These are phyloP conservation scores for Mycena indigotica DNA, from an alignment of 768 basidiomycete species.

Conservation along the genomic window DNA sequence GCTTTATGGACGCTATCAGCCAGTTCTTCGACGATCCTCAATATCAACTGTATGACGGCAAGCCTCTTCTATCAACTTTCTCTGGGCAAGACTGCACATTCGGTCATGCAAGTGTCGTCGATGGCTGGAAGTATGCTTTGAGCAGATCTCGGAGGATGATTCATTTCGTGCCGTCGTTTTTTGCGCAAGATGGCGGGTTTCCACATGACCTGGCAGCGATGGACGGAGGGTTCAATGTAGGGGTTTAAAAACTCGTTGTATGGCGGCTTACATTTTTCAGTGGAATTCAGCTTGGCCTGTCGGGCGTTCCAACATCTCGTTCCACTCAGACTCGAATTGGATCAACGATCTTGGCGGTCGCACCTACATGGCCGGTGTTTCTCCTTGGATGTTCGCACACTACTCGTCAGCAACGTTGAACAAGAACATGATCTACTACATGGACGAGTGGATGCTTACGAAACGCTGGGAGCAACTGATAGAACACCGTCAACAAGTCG, in stretches of 20 bases:
- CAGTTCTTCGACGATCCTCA: constrained; percentile 42
- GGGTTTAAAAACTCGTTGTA: background rate
- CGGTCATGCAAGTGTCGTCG: constrained; percentile 40
- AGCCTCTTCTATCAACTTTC: constrained; percentile 54
- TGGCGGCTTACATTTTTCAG: constrained; percentile 28
- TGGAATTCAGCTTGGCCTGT: constrained; percentile 64
- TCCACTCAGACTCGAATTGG: constrained; percentile 39
- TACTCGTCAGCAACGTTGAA: constrained; percentile 64
- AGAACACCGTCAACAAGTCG: constrained; percentile 44
- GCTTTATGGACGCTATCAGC: constrained; percentile 35
- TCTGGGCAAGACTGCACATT: constrained; percentile 57
- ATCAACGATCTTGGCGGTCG: constrained; percentile 34
- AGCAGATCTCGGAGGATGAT: constrained; percentile 33
- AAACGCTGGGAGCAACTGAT: constrained; percentile 68
- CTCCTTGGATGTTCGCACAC: constrained; percentile 79
- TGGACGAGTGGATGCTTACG: constrained; percentile 64
- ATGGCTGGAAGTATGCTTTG: constrained; percentile 47
- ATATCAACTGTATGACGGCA: constrained; percentile 42
- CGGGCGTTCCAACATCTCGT: constrained; percentile 35
- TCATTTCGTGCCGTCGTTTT: constrained; percentile 66
- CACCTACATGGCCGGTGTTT: constrained; percentile 53
- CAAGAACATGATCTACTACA: constrained; percentile 66
- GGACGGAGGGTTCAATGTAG: constrained; percentile 60
- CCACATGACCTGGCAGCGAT: constrained; percentile 39
- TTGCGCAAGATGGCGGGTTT: constrained; percentile 55